A percentile compares a stretch with the other conserved stretches of the same genome.
Conservation (phyloP, 768 basidiomycete genomes). For the Podaxis sp. region DNA sequence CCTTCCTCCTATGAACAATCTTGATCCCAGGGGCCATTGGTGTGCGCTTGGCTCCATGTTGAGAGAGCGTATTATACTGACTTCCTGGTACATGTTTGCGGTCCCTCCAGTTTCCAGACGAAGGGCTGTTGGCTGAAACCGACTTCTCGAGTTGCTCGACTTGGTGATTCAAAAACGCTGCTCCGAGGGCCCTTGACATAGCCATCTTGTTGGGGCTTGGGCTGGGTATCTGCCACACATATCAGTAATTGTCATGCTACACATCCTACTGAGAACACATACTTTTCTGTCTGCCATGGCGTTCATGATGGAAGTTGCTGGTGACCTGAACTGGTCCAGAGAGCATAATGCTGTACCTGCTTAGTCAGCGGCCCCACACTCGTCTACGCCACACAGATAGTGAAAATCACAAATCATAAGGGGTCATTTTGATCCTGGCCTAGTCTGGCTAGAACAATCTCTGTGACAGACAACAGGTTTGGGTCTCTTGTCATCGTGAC, state of each 20-base stretch:
- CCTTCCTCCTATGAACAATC: slow-evolving; percentile 27
- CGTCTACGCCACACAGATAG: background rate
- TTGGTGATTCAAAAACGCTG: slow-evolving; percentile 83
- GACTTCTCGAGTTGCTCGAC: slow-evolving; percentile 85
- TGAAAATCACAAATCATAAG: background rate
- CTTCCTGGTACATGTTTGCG: slow-evolving; percentile 22
- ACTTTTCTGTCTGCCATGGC: slow-evolving; percentile 31
- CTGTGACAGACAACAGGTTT: background rate
- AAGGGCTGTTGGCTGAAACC: slow-evolving; percentile 44
- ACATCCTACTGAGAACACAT: background rate
- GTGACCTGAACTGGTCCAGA: background rate
- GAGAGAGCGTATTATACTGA: slow-evolving; percentile 15
- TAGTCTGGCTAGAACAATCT: background rate
- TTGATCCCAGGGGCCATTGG: slow-evolving; percentile 28
- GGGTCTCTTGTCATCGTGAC: background rate
- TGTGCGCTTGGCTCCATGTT: slow-evolving; percentile 24
- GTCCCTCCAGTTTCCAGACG: slow-evolving; percentile 61
- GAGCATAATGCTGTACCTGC: slow-evolving; percentile 11
- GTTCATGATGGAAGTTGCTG: slow-evolving; percentile 10
- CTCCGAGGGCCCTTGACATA: slow-evolving; percentile 84
- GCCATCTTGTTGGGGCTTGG: slow-evolving; percentile 55
- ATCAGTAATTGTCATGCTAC: background rate
- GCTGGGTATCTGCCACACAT: slow-evolving; percentile 19
- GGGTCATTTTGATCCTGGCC: background rate
- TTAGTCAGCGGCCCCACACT: slow-evolving; percentile 12